Conservation (phyloP, 257 asterid species). For the Cruciata laevipes region DNA sequence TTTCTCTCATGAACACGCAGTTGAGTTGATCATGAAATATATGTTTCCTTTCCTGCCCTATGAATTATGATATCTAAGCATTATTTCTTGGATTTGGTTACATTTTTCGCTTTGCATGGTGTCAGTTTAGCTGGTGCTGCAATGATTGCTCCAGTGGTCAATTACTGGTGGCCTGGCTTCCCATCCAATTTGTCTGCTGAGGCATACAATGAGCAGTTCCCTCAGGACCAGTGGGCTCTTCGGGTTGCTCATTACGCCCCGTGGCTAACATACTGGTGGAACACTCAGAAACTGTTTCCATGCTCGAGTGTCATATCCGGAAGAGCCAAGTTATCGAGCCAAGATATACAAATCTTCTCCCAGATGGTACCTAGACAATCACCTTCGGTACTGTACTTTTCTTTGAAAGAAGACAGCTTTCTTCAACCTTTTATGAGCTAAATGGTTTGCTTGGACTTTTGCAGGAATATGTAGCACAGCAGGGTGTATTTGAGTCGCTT, state of each 20-base stretch:
- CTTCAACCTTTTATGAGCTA: background rate
- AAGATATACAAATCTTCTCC: slow-evolving; percentile 41
- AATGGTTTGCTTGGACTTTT: slow-evolving; percentile 7
- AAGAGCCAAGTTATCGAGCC: slow-evolving; percentile 34
- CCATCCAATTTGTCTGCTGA: slow-evolving; percentile 44
- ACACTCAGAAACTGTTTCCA: slow-evolving; percentile 65
- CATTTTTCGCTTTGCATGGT: background rate
- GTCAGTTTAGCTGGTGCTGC: slow-evolving; percentile 61
- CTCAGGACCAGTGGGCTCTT: slow-evolving; percentile 58
- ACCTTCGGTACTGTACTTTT: slow-evolving; percentile 28
- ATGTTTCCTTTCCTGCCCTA: background rate
- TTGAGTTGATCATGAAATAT: too few relatives aligned
- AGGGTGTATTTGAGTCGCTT: slow-evolving; percentile 53
- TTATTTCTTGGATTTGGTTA: slow-evolving; percentile 1
- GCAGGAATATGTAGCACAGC: slow-evolving; percentile 53
- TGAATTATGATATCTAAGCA: background rate
- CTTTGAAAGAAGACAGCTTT: background rate
- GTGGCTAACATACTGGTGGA: slow-evolving; percentile 74
- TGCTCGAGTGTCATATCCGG: slow-evolving; percentile 49
- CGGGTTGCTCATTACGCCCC: slow-evolving; percentile 62
- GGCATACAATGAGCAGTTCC: slow-evolving; percentile 40
- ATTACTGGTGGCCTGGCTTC: slow-evolving; percentile 78
- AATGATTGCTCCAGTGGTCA: slow-evolving; percentile 53
- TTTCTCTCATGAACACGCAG: too few relatives aligned
- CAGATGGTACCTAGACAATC: slow-evolving; percentile 8